phyloP scores from a whole-genome alignment of 2,329 filamentous ascomycete species.

The Golovinomyces cichoracearum region DNA sequence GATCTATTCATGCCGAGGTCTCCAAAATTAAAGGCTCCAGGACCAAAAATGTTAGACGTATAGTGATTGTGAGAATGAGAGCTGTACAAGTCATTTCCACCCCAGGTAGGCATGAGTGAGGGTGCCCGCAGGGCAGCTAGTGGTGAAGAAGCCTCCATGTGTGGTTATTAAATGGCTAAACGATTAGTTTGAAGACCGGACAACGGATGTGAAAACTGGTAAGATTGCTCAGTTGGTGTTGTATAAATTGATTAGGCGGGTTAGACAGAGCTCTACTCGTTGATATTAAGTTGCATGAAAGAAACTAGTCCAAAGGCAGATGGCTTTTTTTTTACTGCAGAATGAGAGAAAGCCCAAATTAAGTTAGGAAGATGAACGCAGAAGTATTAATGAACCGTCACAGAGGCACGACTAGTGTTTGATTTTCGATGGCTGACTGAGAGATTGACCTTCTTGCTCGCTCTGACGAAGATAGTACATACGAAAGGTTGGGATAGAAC shows the following conservation, averaged over 20 bases:
- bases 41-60: constrained; percentile 27
- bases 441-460: constrained; percentile 3
- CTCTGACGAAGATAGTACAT: constrained; percentile 7
- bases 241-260: background rate
- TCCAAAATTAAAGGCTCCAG: constrained; percentile 50
- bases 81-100: constrained; percentile 26
- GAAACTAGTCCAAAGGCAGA: background rate
- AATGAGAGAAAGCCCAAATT: background rate
- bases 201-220: no score
- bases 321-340: background rate
- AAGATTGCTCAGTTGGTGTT: no score
- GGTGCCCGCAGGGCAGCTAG: constrained; percentile 75
- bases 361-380: background rate
- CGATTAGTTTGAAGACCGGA: background rate
- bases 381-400: background rate
- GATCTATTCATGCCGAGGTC: constrained; percentile 45
- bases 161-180: no score
- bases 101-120: constrained; percentile 37
- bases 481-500: constrained; percentile 10
- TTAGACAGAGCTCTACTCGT: background rate
- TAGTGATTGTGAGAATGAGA: constrained; percentile 25
- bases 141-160: constrained; percentile 83
- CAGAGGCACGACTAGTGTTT: background rate
- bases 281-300: background rate
- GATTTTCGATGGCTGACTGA: background rate